Evolutionary conservation across 768 basidiomycete genomes (phyloP).

Genomic region (Mycena olivaceomarginata): DNA sequence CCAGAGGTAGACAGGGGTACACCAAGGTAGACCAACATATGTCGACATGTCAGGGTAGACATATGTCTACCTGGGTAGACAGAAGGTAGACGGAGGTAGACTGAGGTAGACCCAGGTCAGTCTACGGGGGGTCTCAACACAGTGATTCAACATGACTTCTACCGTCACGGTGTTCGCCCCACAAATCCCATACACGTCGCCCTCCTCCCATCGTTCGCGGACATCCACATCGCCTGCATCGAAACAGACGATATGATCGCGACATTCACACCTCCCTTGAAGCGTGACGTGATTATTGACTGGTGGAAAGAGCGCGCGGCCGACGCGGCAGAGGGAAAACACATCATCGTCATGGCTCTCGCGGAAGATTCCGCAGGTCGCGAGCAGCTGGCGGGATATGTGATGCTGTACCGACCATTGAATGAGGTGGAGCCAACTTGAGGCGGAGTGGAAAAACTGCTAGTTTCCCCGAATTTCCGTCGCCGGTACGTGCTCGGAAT

Average conservation of each 20-base stretch:
- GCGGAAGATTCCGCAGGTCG: not conserved
- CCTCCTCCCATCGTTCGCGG: conserved; percentile 32
- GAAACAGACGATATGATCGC: conserved; percentile 35
- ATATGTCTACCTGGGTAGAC: too few relatives aligned
- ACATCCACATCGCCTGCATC: conserved; percentile 44
- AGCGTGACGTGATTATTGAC: conserved; percentile 20
- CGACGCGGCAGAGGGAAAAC: conserved; percentile 6
- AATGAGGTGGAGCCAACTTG: too few relatives aligned
- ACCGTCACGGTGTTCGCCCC: conserved; percentile 14
- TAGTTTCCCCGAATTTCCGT: not conserved
- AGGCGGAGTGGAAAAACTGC: too few relatives aligned
- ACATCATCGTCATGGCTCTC: conserved; percentile 29
- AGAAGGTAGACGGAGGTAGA: too few relatives aligned
- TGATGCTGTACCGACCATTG: conserved; percentile 25
- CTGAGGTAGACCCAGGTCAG: too few relatives aligned
- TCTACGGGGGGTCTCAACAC: too few relatives aligned
- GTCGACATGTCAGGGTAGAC: too few relatives aligned
- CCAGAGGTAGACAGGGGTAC: too few relatives aligned
- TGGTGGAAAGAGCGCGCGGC: conserved; percentile 29
- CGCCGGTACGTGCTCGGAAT: conserved; percentile 28
- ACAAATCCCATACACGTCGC: conserved; percentile 18
- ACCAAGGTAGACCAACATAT: too few relatives aligned
- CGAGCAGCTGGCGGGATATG: conserved; percentile 33
- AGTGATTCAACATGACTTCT: too few relatives aligned
- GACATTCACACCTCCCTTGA: conserved; percentile 31